Percentiles rank a stretch among this genome's conserved stretches.
These are phyloP conservation scores for Talaromyces sp. DNA, from an alignment of 2,329 filamentous ascomycete genomes.

Conservation along the genomic window DNA sequence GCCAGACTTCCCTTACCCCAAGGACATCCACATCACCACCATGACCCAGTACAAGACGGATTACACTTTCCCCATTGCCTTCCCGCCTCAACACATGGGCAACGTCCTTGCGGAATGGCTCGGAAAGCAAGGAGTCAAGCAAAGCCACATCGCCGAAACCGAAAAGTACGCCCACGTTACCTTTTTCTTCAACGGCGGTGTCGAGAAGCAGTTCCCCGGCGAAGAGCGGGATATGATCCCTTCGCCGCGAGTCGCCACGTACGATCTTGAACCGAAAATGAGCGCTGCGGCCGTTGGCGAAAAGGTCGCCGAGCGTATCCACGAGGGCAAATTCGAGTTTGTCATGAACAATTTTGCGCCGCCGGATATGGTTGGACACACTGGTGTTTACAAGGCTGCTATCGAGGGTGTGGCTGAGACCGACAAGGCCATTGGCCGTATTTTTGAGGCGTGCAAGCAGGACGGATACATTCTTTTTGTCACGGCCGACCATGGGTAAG, in stretches of 20 bases:
- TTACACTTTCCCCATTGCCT: conserved; percentile 87
- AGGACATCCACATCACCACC: conserved; percentile 79
- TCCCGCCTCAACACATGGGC: conserved; percentile 90
- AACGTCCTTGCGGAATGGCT: conserved; percentile 98
- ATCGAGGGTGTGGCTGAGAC: conserved; percentile 79
- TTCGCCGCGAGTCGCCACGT: conserved; percentile 87
- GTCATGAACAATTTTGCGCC: conserved; percentile 99
- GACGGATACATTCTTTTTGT: conserved; percentile 90
- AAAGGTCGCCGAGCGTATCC: conserved; percentile 82
- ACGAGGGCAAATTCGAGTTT: conserved; percentile 83
- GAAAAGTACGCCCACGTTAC: conserved; percentile 99
- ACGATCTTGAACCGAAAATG: conserved; percentile 94
- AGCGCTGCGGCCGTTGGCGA: conserved; percentile 84
- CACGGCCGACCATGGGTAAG: conserved; percentile 85
- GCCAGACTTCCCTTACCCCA: conserved; percentile 89
- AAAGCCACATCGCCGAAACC: conserved; percentile 96
- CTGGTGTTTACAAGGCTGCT: conserved; percentile 92
- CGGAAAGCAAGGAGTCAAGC: conserved; percentile 78
- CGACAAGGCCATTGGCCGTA: conserved; percentile 87
- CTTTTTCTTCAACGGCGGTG: conserved; percentile 99
- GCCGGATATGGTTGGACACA: conserved; percentile 99
- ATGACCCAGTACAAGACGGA: conserved; percentile 99
- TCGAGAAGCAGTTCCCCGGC: conserved; percentile 90
- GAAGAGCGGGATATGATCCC: conserved; percentile 92
- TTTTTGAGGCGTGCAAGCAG: conserved; percentile 91